A percentile compares a stretch with the other conserved stretches of the same genome.
These are phyloP conservation scores for Arachis hypogaea DNA, from an alignment of 306 rosid species.

Conservation along the genomic window DNA sequence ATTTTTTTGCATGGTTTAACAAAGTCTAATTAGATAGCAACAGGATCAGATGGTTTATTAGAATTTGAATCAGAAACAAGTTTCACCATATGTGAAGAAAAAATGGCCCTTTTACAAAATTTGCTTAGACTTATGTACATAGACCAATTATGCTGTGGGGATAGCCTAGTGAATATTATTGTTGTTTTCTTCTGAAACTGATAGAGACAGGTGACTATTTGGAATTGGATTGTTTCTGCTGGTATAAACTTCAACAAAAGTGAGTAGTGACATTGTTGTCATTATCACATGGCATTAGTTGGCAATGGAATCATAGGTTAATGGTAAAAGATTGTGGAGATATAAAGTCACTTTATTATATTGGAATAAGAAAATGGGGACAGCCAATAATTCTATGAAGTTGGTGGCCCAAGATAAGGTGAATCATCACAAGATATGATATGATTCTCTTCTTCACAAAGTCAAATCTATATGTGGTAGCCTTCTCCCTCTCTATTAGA, in stretches of 20 bases:
- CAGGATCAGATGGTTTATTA: not conserved
- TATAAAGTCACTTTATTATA: not conserved
- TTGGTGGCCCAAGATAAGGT: conserved; percentile 10
- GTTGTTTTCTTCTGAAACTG: not conserved
- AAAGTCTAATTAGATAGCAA: conserved; percentile 31
- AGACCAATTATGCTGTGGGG: not conserved
- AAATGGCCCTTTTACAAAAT: not conserved
- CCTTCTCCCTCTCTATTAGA: not conserved
- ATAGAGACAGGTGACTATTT: not conserved
- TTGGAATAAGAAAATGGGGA: conserved; percentile 16
- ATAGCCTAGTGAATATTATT: not conserved
- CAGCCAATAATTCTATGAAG: not conserved
- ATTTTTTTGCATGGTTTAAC: conserved; percentile 40
- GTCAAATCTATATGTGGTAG: conserved; percentile 41
- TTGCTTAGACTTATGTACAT: not conserved
- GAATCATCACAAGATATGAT: conserved; percentile 49
- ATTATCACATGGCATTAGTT: not conserved
- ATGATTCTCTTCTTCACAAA: not conserved
- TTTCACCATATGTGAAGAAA: not conserved
- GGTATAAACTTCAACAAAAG: not conserved
- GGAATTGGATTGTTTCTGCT: not conserved
- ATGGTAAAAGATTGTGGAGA: not conserved
- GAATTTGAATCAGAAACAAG: not conserved
- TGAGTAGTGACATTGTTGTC: conserved; percentile 3
- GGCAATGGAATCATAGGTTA: not conserved